Conservation (phyloP, 2,329 filamentous ascomycete species). For the Fusarium poae region DNA sequence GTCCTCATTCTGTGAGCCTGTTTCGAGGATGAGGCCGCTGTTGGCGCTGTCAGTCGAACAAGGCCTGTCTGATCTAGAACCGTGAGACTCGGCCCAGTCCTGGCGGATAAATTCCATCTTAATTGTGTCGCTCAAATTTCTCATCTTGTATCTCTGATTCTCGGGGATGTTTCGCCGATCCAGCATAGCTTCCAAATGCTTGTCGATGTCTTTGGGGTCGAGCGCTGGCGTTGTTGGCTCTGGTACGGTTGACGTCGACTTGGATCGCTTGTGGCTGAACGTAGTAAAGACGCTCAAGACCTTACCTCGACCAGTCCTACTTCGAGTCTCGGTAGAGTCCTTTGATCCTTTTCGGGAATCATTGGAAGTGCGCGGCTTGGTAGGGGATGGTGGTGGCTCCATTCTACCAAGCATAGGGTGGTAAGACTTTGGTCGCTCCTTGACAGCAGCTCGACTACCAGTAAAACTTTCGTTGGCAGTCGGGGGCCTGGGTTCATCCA, state of each 20-base stretch:
- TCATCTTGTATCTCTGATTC: constrained; percentile 95
- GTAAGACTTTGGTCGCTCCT: constrained; percentile 65
- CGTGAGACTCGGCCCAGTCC: constrained; percentile 79
- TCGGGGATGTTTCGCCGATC: constrained; percentile 94
- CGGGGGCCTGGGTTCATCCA: constrained; percentile 42
- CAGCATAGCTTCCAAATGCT: constrained; percentile 73
- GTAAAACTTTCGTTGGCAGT: constrained; percentile 40
- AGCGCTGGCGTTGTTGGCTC: constrained; percentile 64
- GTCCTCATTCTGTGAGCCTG: constrained; percentile 59
- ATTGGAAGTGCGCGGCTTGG: constrained; percentile 41
- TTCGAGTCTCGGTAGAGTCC: constrained; percentile 48
- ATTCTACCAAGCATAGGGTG: constrained; percentile 52
- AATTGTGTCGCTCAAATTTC: constrained; percentile 86
- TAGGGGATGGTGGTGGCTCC: constrained; percentile 42
- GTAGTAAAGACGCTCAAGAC: constrained; percentile 57
- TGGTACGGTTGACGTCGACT: constrained; percentile 50
- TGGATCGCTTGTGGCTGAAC: constrained; percentile 56
- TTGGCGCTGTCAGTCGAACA: constrained; percentile 61
- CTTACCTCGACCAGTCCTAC: constrained; percentile 58
- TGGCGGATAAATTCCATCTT: constrained; percentile 97
- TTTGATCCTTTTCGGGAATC: constrained; percentile 47
- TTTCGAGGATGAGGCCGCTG: constrained; percentile 53
- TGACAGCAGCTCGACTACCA: constrained; percentile 48
- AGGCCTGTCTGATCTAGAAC: constrained; percentile 60
- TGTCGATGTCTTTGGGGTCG: constrained; percentile 67